Conservation (phyloP, 495 filamentous ascomycete genomes). For the Aspergillus leporis region DNA sequence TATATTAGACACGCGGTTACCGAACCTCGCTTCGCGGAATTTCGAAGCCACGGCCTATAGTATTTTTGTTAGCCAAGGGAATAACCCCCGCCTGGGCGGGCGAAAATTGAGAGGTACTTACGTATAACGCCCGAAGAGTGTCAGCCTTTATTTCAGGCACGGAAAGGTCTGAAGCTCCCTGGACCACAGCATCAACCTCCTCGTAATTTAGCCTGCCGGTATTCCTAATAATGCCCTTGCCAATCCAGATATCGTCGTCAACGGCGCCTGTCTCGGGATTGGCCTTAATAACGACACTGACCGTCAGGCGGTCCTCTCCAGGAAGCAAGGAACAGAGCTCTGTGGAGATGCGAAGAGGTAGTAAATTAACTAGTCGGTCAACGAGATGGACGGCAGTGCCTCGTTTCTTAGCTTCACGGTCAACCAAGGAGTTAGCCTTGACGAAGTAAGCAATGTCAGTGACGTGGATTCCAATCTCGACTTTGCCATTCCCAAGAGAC, state of each 20-base stretch:
- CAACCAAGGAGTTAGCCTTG: slow-evolving; percentile 92
- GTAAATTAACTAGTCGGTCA: slow-evolving; percentile 86
- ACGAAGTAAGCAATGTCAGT: slow-evolving; percentile 96
- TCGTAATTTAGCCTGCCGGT: slow-evolving; percentile 78
- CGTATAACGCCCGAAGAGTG: slow-evolving; percentile 74
- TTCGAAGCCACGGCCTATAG: slow-evolving; percentile 72
- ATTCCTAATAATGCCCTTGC: slow-evolving; percentile 92
- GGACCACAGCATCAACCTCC: slow-evolving; percentile 78
- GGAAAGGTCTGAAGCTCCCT: slow-evolving; percentile 56
- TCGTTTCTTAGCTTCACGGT: slow-evolving; percentile 96
- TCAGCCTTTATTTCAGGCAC: slow-evolving; percentile 62
- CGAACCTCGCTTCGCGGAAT: slow-evolving; percentile 83
- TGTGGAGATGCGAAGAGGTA: slow-evolving; percentile 78
- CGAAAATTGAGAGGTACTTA: slow-evolving; percentile 37
- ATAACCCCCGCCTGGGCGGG: background rate
- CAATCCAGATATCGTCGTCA: slow-evolving; percentile 83
- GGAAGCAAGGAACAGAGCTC: slow-evolving; percentile 88
- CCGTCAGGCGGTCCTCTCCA: slow-evolving; percentile 82
- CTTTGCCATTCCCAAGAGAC: slow-evolving; percentile 72
- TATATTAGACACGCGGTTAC: slow-evolving; percentile 72
- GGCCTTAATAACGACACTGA: slow-evolving; percentile 89
- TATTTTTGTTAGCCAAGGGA: slow-evolving; percentile 4
- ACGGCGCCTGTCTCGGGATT: slow-evolving; percentile 75
- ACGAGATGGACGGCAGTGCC: slow-evolving; percentile 94
- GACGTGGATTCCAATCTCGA: slow-evolving; percentile 95